Conservation (phyloP, 208 protist species). For the Lotmaria passim region DNA sequence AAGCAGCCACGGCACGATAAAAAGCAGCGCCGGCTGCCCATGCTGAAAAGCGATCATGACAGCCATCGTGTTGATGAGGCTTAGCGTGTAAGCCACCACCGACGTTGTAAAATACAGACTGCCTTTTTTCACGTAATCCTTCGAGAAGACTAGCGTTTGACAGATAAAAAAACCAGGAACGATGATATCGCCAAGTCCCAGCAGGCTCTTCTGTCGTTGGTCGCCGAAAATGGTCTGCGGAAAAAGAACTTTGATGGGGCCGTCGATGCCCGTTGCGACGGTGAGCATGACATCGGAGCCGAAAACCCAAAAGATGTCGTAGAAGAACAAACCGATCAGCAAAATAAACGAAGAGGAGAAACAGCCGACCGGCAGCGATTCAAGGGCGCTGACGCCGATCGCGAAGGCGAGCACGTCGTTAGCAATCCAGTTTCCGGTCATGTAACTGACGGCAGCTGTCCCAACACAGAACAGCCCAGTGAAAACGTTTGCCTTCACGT, state of each 20-base stretch:
- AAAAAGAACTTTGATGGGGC: constrained; percentile 96
- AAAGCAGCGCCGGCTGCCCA: constrained; percentile 94
- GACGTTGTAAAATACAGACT: constrained; percentile 89
- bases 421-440: constrained; percentile 91
- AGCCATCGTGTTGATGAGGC: constrained; percentile 93
- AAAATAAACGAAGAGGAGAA: constrained; percentile 82
- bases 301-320: constrained; percentile 99
- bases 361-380: constrained; percentile 50
- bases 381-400: constrained; percentile 83
- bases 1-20: constrained; percentile 91
- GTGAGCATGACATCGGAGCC: constrained; percentile 96
- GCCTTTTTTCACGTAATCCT: constrained; percentile 55
- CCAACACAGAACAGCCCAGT: constrained; percentile 66
- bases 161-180: constrained; percentile 96
- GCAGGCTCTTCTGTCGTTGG: constrained; percentile 82
- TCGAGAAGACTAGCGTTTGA: constrained; percentile 94
- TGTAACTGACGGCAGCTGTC: constrained; percentile 62
- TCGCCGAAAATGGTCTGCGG: constrained; percentile 87
- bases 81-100: constrained; percentile 89
- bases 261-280: constrained; percentile 95
- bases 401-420: constrained; percentile 95
- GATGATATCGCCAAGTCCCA: constrained; percentile 97
- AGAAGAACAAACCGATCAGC: constrained; percentile 94
- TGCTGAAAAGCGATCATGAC: constrained; percentile 96
- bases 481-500: constrained; percentile 66